These are phyloP conservation scores for Melanomma pulvis-pyrius DNA, from an alignment of 495 filamentous ascomycete genomes.

Conservation along the genomic window DNA sequence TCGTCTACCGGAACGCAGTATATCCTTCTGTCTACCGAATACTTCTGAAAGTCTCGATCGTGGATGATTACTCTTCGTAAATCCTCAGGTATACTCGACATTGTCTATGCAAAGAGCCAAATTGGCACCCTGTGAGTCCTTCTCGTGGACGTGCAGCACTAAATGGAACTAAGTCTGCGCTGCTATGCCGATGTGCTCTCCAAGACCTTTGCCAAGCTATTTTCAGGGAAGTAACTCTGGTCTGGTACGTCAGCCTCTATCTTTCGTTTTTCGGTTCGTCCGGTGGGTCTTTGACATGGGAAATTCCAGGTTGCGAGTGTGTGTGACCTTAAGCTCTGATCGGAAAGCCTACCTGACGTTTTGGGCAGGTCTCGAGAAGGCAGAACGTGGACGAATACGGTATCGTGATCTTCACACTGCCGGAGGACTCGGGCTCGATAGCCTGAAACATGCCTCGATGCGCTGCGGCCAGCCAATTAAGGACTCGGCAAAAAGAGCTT, in stretches of 20 bases:
- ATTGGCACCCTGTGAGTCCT: neutral
- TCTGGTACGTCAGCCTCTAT: conserved; percentile 11
- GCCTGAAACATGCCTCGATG: conserved; percentile 33
- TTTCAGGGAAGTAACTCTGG: neutral
- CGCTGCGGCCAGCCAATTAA: conserved; percentile 26
- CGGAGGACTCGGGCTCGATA: conserved; percentile 15
- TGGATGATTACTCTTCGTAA: conserved; percentile 34
- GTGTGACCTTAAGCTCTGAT: neutral
- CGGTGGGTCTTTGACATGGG: neutral
- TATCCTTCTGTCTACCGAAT: conserved; percentile 62
- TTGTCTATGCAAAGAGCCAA: neutral
- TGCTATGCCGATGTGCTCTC: too few relatives aligned
- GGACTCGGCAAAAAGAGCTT: conserved; percentile 33
- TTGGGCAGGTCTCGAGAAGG: neutral
- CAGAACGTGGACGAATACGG: conserved; percentile 15
- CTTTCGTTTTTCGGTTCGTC: neutral
- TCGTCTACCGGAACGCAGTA: conserved; percentile 86
- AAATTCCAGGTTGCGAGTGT: neutral
- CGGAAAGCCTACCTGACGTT: neutral
- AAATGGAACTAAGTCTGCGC: neutral
- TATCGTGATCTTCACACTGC: conserved; percentile 12
- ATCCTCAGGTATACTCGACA: conserved; percentile 18
- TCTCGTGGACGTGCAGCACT: neutral
- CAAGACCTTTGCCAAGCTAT: neutral
- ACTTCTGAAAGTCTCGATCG: conserved; percentile 41